A percentile compares a stretch with the other conserved stretches of the same genome.
These are phyloP conservation scores for Nitzschia inconspicua DNA, from an alignment of 108 stramenopile species.

Conservation along the genomic window DNA sequence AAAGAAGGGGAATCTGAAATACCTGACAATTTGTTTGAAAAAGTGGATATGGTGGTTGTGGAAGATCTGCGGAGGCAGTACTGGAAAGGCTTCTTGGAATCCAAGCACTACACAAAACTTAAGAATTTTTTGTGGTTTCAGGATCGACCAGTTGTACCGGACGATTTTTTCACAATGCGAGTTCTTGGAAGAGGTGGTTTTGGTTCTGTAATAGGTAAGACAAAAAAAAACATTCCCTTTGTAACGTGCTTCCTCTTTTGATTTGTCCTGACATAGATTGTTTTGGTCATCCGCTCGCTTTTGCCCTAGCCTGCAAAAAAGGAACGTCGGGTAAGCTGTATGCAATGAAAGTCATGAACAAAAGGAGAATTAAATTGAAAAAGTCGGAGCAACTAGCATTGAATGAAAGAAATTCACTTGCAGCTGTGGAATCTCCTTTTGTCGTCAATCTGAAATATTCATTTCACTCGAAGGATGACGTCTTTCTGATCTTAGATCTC, in stretches of 20 bases:
- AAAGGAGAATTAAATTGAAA: conserved; percentile 91
- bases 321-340: conserved; percentile 93
- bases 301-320: conserved; percentile 82
- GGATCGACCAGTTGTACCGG: conserved; percentile 72
- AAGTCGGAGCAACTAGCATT: conserved; percentile 86
- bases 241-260: neutral
- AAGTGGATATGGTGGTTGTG: conserved; percentile 56
- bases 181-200: conserved; percentile 93
- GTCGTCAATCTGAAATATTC: conserved; percentile 96
- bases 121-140: conserved; percentile 76
- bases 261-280: neutral
- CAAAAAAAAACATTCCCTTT: neutral
- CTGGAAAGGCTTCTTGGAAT: conserved; percentile 58
- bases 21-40: conserved; percentile 58
- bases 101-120: conserved; percentile 48
- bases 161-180: conserved; percentile 93
- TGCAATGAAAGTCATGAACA: conserved; percentile 98
- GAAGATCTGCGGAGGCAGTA: conserved; percentile 53
- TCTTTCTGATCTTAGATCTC: conserved; percentile 94
- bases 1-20: conserved; percentile 3
- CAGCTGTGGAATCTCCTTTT: conserved; percentile 85
- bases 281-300: neutral
- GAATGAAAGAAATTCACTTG: conserved; percentile 86
- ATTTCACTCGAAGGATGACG: conserved; percentile 85
- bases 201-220: conserved; percentile 89